These are phyloP conservation scores for Aspergillus sp. DNA, from an alignment of 2,329 filamentous ascomycete genomes.

Conservation along the genomic window DNA sequence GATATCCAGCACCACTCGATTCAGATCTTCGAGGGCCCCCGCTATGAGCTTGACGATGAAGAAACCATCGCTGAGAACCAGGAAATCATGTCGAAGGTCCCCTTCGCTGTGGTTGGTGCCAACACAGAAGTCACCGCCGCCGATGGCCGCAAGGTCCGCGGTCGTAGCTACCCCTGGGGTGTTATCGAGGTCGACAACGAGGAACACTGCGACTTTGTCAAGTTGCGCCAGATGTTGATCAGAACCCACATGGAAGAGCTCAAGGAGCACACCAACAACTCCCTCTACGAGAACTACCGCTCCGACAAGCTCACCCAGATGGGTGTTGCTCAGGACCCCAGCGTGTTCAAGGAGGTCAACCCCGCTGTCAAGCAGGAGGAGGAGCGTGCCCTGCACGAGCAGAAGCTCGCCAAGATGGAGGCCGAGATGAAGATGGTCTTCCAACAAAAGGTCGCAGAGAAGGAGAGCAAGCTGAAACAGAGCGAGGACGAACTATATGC, in stretches of 20 bases:
- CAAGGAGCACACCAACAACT: slow-evolving; percentile 99
- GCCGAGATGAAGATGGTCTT: slow-evolving; percentile 99
- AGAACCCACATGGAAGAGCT: slow-evolving; percentile 99
- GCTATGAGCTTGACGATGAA: slow-evolving; percentile 97
- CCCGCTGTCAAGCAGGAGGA: slow-evolving; percentile 99
- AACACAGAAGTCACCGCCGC: slow-evolving; percentile 88
- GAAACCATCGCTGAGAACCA: slow-evolving; percentile 99
- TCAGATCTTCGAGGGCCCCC: slow-evolving; percentile 97
- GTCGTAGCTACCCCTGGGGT: slow-evolving; percentile 96
- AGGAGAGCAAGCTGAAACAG: slow-evolving; percentile 99
- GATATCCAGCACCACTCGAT: slow-evolving; percentile 97
- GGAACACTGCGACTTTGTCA: slow-evolving; percentile 99
- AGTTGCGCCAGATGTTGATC: slow-evolving; percentile 99
- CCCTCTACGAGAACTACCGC: slow-evolving; percentile 98
- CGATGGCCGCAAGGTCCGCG: slow-evolving; percentile 92
- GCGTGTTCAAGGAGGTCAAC: slow-evolving; percentile 99
- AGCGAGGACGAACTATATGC: slow-evolving; percentile 98
- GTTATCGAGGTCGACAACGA: slow-evolving; percentile 99
- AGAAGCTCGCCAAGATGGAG: slow-evolving; percentile 99
- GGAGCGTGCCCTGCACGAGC: slow-evolving; percentile 94
- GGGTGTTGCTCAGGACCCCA: slow-evolving; percentile 97
- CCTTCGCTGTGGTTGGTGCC: slow-evolving; percentile 95
- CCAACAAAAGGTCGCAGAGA: slow-evolving; percentile 99
- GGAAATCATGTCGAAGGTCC: slow-evolving; percentile 99
- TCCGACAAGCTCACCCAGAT: slow-evolving; percentile 98